Evolutionary conservation across 805 yeast species (phyloP).

Genomic region (Sungouiozyma ichnusensis): DNA sequence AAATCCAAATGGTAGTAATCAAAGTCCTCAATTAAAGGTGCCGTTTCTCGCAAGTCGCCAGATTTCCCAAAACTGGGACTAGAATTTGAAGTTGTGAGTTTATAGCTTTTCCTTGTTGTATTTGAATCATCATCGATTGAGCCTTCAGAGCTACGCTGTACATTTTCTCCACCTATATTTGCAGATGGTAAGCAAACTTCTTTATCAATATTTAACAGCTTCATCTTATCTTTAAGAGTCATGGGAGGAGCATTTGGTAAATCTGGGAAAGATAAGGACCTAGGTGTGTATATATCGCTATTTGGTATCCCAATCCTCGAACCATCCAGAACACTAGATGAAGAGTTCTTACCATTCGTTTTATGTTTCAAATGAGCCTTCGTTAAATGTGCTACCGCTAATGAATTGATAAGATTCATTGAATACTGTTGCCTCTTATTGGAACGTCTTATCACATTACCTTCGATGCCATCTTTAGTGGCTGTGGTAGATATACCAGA

Average conservation of each 20-base stretch:
- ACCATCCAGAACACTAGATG: not conserved
- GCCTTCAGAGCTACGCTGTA: not conserved
- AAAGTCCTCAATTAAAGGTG: not conserved
- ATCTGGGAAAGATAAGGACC: slow-evolving; percentile 11
- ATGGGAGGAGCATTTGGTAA: slow-evolving; percentile 31
- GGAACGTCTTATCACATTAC: slow-evolving; percentile 40
- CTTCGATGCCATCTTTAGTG: slow-evolving; percentile 65
- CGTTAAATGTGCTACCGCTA: slow-evolving; percentile 12
- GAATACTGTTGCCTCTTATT: slow-evolving; percentile 33
- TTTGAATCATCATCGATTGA: not conserved
- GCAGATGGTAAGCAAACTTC: not conserved
- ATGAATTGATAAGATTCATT: slow-evolving; percentile 28
- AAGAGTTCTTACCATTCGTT: not conserved
- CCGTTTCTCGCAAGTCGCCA: not conserved
- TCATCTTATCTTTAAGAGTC: slow-evolving; percentile 36
- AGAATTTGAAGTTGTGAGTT: too few relatives aligned
- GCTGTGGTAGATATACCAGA: slow-evolving; percentile 66
- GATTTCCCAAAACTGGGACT: not conserved
- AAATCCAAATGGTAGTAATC: not conserved
- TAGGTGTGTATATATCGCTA: not conserved
- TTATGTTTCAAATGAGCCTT: not conserved
- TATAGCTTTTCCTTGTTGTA: too few relatives aligned
- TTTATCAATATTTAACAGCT: slow-evolving; percentile 29
- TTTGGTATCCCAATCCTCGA: not conserved
- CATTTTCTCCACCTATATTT: not conserved